These are phyloP conservation scores for Graphium sp. DNA, from an alignment of 2,329 filamentous ascomycete genomes.

Conservation along the genomic window DNA sequence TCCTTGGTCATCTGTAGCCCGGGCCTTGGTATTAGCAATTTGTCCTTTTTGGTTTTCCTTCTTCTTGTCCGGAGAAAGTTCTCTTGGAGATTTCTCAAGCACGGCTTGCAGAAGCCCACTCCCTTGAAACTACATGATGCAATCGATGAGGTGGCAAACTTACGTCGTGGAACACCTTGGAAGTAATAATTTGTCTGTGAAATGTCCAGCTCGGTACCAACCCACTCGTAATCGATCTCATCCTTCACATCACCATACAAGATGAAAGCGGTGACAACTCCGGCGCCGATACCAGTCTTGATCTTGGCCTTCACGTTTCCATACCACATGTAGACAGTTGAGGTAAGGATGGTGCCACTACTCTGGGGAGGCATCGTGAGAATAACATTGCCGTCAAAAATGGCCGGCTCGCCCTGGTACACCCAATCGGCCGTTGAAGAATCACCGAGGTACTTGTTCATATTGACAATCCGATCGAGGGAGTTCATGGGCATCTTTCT, in stretches of 20 bases:
- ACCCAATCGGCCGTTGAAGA: constrained; percentile 73
- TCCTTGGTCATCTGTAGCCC: constrained; percentile 56
- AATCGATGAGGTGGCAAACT: constrained; percentile 21
- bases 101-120: not conserved
- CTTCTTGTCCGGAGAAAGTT: not conserved
- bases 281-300: constrained; percentile 67
- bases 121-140: no score
- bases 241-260: constrained; percentile 91
- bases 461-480: constrained; percentile 52
- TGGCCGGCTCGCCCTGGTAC: constrained; percentile 57
- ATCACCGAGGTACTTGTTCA: constrained; percentile 77
- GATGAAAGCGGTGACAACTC: constrained; percentile 96
- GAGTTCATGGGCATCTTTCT: constrained; percentile 57
- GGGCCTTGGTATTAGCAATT: no score
- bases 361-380: constrained; percentile 81
- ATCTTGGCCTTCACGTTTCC: constrained; percentile 76
- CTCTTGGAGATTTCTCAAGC: not conserved
- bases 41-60: constrained; percentile 3
- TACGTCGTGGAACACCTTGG: constrained; percentile 84
- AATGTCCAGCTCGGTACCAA: constrained; percentile 60
- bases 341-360: constrained; percentile 72
- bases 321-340: constrained; percentile 89
- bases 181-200: constrained; percentile 96
- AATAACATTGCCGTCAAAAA: constrained; percentile 52
- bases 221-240: constrained; percentile 94